A percentile compares a stretch with the other conserved stretches of the same genome.
These are phyloP conservation scores for Starmerella tilneyi DNA, from an alignment of 805 yeast species.

Conservation along the genomic window DNA sequence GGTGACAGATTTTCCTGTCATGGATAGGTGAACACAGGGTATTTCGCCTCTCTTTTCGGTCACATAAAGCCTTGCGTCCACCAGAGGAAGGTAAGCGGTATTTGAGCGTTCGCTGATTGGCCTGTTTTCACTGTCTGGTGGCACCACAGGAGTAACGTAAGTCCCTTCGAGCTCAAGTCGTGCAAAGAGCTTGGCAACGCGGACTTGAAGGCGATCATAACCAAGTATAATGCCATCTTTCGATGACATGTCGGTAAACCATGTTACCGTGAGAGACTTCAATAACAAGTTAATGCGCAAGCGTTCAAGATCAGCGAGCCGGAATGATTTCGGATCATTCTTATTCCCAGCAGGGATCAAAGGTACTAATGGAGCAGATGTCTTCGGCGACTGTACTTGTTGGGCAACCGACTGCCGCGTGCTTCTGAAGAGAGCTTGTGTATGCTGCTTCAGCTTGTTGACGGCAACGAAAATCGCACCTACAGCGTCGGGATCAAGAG, in stretches of 20 bases:
- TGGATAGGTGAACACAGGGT: conserved; percentile 16
- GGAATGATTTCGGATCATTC: background rate
- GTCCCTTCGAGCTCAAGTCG: conserved; percentile 59
- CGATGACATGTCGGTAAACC: conserved; percentile 36
- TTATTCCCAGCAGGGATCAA: background rate
- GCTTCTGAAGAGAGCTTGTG: conserved; percentile 8
- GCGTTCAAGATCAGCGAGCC: conserved; percentile 9
- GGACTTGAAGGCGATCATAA: conserved; percentile 59
- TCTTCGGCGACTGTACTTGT: background rate
- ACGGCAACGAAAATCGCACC: conserved; percentile 19
- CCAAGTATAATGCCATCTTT: conserved; percentile 71
- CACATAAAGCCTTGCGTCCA: conserved; percentile 21
- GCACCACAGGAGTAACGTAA: conserved; percentile 47
- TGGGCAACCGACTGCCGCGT: background rate
- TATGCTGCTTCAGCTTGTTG: conserved; percentile 12
- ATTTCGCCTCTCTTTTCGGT: conserved; percentile 7
- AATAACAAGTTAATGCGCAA: conserved; percentile 17
- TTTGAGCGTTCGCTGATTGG: conserved; percentile 26
- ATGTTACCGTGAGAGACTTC: conserved; percentile 60
- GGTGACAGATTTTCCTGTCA: conserved; percentile 27
- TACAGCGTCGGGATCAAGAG: conserved; percentile 22
- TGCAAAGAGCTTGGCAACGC: conserved; percentile 52
- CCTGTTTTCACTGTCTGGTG: background rate
- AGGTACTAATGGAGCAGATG: background rate
- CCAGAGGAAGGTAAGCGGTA: conserved; percentile 27